These are phyloP conservation scores for Penicillium corylophilum DNA, from an alignment of 2,329 filamentous ascomycete genomes.

Conservation along the genomic window DNA sequence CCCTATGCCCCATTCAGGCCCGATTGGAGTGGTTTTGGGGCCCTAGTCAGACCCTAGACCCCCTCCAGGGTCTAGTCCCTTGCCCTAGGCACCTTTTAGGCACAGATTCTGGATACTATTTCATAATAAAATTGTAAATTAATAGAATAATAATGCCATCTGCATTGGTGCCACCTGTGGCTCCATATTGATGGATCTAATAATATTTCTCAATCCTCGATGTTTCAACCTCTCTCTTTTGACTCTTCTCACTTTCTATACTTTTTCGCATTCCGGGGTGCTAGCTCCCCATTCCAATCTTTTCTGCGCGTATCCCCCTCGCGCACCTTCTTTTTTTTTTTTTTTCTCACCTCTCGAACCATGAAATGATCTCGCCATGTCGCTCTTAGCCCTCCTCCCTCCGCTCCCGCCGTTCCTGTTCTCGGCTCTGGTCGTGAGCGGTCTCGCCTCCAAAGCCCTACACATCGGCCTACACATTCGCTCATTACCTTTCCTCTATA, in stretches of 20 bases:
- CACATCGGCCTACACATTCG: conserved; percentile 35
- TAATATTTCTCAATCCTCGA: background rate
- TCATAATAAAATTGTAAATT: no score
- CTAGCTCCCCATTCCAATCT: conserved; percentile 8
- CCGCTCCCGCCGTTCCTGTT: conserved; percentile 28
- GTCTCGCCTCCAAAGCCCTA: conserved; percentile 34
- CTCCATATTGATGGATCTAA: background rate
- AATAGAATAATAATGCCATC: no score
- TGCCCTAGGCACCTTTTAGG: background rate
- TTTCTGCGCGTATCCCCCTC: conserved; percentile 1
- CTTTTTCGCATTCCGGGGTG: conserved; percentile 5
- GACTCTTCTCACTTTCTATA: background rate
- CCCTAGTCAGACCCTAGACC: background rate
- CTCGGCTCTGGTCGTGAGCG: conserved; percentile 31
- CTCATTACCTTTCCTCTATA: conserved; percentile 33
- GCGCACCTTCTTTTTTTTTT: background rate
- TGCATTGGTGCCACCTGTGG: background rate
- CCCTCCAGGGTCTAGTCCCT: background rate
- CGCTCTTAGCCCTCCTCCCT: conserved; percentile 18
- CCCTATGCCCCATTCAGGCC: background rate
- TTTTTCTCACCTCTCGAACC: conserved; percentile 2
- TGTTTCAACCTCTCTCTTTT: background rate
- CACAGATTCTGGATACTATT: background rate
- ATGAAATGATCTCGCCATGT: conserved; percentile 26
- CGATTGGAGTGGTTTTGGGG: background rate